Conservation (phyloP, 129 eudicot species). For the Helianthus tuberosus region DNA sequence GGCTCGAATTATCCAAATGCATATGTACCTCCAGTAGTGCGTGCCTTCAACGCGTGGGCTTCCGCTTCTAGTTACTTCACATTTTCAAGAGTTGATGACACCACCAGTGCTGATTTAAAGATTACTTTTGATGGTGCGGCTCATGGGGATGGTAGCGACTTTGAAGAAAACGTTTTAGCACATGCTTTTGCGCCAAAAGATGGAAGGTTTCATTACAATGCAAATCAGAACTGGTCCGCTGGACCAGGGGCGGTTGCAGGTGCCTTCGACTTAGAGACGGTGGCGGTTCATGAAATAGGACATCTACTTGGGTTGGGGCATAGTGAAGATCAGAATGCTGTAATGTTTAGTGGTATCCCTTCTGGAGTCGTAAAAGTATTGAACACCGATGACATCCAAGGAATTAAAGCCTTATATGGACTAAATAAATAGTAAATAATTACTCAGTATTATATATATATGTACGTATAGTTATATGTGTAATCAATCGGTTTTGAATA, state of each 20-base stretch:
- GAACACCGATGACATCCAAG: too few species aligned
- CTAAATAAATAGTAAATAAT: neutral
- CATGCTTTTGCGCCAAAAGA: constrained; percentile 20
- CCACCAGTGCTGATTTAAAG: constrained; percentile 8
- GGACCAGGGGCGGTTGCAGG: too few species aligned
- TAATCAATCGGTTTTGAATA: neutral
- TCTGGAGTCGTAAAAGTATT: neutral
- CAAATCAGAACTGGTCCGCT: too few species aligned
- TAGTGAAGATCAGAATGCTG: constrained; percentile 1
- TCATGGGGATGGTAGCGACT: neutral
- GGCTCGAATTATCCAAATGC: too few species aligned
- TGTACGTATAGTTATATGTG: neutral
- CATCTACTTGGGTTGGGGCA: constrained; percentile 26
- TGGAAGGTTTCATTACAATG: too few species aligned
- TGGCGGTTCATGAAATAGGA: constrained; percentile 28
- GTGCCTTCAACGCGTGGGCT: constrained; percentile 26
- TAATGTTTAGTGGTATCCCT: neutral
- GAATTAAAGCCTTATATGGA: constrained; percentile 19
- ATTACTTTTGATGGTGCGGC: neutral
- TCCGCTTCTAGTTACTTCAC: constrained; percentile 16
- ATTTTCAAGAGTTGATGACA: neutral
- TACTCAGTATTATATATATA: neutral
- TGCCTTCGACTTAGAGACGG: too few species aligned
- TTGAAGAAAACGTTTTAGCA: neutral
- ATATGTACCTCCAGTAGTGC: too few species aligned